Evolutionary conservation across 2,329 filamentous ascomycete species (phyloP).

Genomic region (Neurospora sp.): DNA sequence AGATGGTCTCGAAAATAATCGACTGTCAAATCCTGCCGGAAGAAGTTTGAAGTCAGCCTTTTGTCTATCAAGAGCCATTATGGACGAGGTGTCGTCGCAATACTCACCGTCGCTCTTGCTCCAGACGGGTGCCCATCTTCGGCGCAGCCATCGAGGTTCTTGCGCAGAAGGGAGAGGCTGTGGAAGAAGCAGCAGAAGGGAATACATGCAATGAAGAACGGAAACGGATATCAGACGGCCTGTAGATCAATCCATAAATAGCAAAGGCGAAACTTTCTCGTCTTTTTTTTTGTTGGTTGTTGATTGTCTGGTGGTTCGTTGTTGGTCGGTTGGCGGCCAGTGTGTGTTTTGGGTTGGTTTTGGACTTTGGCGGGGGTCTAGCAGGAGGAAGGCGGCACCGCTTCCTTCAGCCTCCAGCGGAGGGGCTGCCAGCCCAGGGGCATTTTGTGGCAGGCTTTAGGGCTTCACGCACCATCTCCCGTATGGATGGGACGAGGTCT

Average conservation of each 20-base stretch:
- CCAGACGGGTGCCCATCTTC: neutral
- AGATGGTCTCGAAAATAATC: neutral
- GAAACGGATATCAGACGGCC: neutral
- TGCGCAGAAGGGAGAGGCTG: neutral
- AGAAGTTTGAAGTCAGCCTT: accelerated
- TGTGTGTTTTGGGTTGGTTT: neutral
- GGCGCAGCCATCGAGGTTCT: neutral
- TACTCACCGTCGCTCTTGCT: neutral
- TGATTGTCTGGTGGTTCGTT: neutral
- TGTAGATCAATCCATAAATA: neutral
- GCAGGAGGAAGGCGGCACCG: neutral
- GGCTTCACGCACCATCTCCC: neutral
- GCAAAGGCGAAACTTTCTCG: neutral
- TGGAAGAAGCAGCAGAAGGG: neutral
- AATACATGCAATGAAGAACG: neutral
- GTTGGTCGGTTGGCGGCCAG: neutral
- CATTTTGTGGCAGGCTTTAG: neutral
- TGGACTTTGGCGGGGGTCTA: neutral
- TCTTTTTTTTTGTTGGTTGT: neutral
- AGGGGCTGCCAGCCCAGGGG: neutral
- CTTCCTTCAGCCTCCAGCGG: neutral
- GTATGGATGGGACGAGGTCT: neutral
- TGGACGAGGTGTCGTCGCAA: neutral
- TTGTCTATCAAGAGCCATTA: accelerated
- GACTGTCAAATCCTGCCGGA: neutral